Conservation (phyloP, 441 rosid genomes). For the Omphalea diandra region DNA sequence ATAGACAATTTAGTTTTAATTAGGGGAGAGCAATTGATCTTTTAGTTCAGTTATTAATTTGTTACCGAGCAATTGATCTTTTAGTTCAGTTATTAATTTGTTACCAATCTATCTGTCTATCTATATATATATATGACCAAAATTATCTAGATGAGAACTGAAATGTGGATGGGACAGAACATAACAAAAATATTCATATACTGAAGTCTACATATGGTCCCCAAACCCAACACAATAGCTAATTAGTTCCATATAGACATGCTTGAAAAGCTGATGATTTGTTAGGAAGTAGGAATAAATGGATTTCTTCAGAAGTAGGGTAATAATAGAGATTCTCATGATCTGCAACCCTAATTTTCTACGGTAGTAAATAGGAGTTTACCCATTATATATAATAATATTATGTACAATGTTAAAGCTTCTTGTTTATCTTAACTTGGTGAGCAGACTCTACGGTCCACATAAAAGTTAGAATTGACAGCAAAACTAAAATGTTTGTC, state of each 20-base stretch:
- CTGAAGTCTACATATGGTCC: background rate
- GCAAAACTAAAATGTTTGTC: background rate
- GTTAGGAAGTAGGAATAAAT: background rate
- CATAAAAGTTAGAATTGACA: conserved; percentile 4
- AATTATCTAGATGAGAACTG: no score
- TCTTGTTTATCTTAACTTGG: conserved; percentile 11
- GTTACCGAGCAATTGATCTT: no score
- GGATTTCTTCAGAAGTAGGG: background rate
- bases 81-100: no score
- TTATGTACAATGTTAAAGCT: conserved; percentile 2
- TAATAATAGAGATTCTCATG: conserved; percentile 14
- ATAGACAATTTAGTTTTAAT: no score
- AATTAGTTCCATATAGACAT: background rate
- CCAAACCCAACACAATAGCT: conserved; percentile 3
- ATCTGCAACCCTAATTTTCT: conserved; percentile 8
- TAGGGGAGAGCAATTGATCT: no score
- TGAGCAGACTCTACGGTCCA: conserved; percentile 3
- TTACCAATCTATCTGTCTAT: no score
- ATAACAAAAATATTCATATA: background rate
- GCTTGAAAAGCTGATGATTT: background rate
- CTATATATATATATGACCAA: no score
- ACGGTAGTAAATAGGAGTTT: background rate
- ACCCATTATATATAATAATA: background rate
- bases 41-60: no score
- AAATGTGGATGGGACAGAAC: no score